These are phyloP conservation scores for Penicillium digitatum DNA, from an alignment of 2,329 filamentous ascomycete genomes.

Conservation along the genomic window DNA sequence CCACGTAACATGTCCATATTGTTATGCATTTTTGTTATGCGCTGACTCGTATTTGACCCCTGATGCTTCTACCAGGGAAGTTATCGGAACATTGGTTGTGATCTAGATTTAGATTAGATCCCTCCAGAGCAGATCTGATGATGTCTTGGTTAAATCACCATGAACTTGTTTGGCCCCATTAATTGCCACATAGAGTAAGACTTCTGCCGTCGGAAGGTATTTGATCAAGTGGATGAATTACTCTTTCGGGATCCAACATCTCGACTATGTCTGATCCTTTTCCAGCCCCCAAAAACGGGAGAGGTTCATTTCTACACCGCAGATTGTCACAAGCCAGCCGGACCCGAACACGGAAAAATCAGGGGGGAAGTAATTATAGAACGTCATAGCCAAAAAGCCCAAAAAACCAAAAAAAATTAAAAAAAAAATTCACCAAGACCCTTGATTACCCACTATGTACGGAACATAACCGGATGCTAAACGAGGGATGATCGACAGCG, in stretches of 20 bases:
- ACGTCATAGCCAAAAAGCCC: neutral
- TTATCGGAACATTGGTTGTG: neutral
- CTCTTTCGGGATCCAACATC: neutral
- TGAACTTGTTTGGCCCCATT: neutral
- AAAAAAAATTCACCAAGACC: no score
- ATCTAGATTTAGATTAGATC: conserved; percentile 6
- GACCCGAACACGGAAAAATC: neutral
- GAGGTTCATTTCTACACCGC: neutral
- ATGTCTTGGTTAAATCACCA: neutral
- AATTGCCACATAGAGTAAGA: neutral
- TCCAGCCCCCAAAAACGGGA: neutral
- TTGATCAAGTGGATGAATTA: neutral
- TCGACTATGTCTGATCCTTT: neutral
- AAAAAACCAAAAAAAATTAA: no score
- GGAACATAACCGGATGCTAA: conserved; percentile 10
- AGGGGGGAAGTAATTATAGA: conserved; percentile 6
- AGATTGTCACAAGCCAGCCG: neutral
- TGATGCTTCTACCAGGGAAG: neutral
- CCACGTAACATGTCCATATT: conserved; percentile 1
- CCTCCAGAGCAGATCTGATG: neutral
- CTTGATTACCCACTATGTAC: conserved; percentile 9
- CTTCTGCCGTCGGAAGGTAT: no score
- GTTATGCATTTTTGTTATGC: neutral
- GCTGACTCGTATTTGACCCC: conserved; percentile 3
- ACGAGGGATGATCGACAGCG: conserved; percentile 12